Evolutionary conservation across 805 yeast species (phyloP), one percentile per base, ranked within the genome.

Genomic region (Myxozyma neglecta): DNA sequence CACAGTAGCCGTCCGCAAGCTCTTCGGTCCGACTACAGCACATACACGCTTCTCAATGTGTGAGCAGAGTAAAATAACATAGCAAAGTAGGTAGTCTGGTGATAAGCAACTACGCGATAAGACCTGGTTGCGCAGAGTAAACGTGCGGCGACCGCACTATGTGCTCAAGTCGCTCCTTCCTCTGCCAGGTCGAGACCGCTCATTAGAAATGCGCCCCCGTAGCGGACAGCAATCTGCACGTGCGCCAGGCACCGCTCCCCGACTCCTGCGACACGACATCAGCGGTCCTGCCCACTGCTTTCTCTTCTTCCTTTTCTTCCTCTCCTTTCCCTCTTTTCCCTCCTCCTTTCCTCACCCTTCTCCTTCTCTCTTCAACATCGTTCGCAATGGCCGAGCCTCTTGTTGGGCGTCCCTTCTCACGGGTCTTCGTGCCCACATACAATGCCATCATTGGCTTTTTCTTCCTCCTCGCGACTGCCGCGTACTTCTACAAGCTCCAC

Each of bases 391-490:
- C 59, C 42, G 50, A 46, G 42, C 59, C 62, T 37, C 65, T 62
- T 47, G 59, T 46, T 16, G 67, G 67, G 9, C 67, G 67, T 53
- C 60, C 50, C 47, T 64, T 47, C 56, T 64, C 67, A 45, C 66
- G 67, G 36, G 61, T 53, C 45, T 64, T 64, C 60, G 64, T 56
- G 34, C 67, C 61, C 40, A 61, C 67, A 32, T 64, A 61, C 67
- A 64, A 64, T 36, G 64, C 64, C 59, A 54, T 64, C 50, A 60
- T 64, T 47, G 67, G 64, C 56, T 60, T 60, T 45, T 49, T 64
- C 57, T 64, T 64, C 56, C 59, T 61, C 49, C 42, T 37, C 43
- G 63, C 67, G 37, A 55, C 64, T 40, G 65, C 59, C 14, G 1
- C 52, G 37, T 60, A 64, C 65, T 57, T 60, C 59, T 62, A 56